Evolutionary conservation across 495 filamentous ascomycete genomes (phyloP), one percentile per base, ranked within the genome.

Genomic region (Xylaria nigripes): DNA sequence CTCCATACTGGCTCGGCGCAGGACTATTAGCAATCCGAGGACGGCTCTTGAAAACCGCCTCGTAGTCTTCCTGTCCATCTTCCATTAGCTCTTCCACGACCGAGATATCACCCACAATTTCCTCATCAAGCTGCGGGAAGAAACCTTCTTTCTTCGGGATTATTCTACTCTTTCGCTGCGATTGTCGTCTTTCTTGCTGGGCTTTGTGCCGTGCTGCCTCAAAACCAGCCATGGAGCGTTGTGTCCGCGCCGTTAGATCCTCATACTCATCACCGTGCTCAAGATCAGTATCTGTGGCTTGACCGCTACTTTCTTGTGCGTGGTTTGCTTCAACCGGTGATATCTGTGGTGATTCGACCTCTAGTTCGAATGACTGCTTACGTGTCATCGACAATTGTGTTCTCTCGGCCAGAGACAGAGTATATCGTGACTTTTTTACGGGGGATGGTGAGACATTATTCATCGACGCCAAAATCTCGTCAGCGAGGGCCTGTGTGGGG

Each of bases 11-110:
- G 25, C 81, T 83, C 2, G 77, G 72, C 3, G 82, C 67, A n/a
- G 89, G 87, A 70, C 90, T 94, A 6, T 75, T 76, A 49, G 83
- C 85, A 50, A 96, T 77, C 57, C 84, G 86, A 1, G 90, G 90
- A 55, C 90, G 69, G 36, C 87, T 89, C 70, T 83, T 90, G 69
- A 96, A 96, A 1, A 96, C 84, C 48, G 85, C 86, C 45, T 86
- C 85, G 63, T 93, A 90, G 59, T 87, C 86, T 15, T 83, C 83
- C 47, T 84, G 80, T n/a, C 56, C 66, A 55, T 24, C 47, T 52
- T 72, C 64, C 2, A 68, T 61, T 10, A 70, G 50, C 19, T 64
- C 65, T 13, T 69, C 68, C 1, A 59, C 51, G 38, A 70, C 51
- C 5, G 61, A 62, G 0, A 61, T 42, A 6, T 67, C 55, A n/a